phyloP scores from a whole-genome alignment of 306 rosid genomes.

The Ammopiptanthus mongolicus region DNA sequence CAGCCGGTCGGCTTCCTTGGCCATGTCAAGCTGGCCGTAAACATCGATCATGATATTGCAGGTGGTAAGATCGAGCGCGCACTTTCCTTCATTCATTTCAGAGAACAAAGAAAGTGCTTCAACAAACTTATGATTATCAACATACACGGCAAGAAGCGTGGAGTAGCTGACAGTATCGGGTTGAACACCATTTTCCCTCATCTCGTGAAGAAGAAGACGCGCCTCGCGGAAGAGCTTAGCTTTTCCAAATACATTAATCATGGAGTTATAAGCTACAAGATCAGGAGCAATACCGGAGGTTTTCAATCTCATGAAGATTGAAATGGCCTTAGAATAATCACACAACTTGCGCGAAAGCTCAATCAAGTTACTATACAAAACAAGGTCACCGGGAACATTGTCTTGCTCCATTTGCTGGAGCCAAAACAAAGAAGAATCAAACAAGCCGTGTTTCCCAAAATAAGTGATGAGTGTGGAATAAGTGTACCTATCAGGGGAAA shows the following conservation, averaged over 20 bases:
- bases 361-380: slow-evolving; percentile 75
- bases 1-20: slow-evolving; percentile 80
- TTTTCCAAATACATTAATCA: slow-evolving; percentile 88
- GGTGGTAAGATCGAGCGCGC: slow-evolving; percentile 62
- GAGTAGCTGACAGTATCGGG: slow-evolving; percentile 83
- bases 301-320: slow-evolving; percentile 65
- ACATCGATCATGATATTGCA: slow-evolving; percentile 96
- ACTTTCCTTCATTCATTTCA: slow-evolving; percentile 67
- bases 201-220: slow-evolving; percentile 60
- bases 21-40: slow-evolving; percentile 94
- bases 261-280: slow-evolving; percentile 68
- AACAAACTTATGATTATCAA: slow-evolving; percentile 73
- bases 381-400: slow-evolving; percentile 78
- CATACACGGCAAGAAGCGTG: slow-evolving; percentile 57
- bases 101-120: slow-evolving; percentile 79
- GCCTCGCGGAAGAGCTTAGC: slow-evolving; percentile 90
- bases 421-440: slow-evolving; percentile 87
- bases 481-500: slow-evolving; percentile 86
- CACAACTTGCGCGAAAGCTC: slow-evolving; percentile 76
- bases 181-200: slow-evolving; percentile 49
- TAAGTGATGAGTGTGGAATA: slow-evolving; percentile 80
- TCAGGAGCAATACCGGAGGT: slow-evolving; percentile 59
- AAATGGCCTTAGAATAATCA: slow-evolving; percentile 85
- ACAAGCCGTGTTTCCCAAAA: slow-evolving; percentile 78
- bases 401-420: slow-evolving; percentile 89